phyloP scores from a whole-genome alignment of 139 green algal species.

The Microglena sp. region DNA sequence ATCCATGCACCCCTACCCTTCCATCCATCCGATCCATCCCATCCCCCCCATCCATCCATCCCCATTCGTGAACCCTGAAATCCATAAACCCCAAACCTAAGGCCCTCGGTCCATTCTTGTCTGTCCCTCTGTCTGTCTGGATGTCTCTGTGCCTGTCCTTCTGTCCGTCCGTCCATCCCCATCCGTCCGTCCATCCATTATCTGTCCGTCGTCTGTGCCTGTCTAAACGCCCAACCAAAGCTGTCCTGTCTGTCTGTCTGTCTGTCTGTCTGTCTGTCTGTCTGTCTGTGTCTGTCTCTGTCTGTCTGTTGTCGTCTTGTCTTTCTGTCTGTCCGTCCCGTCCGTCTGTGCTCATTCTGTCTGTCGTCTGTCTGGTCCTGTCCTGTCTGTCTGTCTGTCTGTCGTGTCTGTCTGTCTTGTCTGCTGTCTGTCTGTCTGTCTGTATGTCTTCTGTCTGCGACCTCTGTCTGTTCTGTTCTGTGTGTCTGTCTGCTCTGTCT shows the following conservation, averaged over 20 bases:
- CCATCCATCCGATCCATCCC: too few relatives aligned
- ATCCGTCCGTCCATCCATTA: slow-evolving; percentile 4
- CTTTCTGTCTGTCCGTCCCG: not conserved
- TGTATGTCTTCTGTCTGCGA: not conserved
- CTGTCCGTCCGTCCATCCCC: slow-evolving; percentile 16
- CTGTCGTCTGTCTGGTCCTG: not conserved
- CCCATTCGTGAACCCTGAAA: too few relatives aligned
- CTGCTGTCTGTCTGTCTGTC: not conserved
- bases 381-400: not conserved
- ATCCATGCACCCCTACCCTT: too few relatives aligned
- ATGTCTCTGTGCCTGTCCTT: not conserved
- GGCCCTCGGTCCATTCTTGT: not conserved
- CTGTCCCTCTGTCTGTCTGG: not conserved
- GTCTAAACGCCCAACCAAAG: not conserved
- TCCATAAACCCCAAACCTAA: not conserved
- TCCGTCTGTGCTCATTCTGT: not conserved
- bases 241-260: slow-evolving; percentile 5
- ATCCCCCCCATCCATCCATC: too few relatives aligned
- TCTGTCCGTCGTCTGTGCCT: not conserved
- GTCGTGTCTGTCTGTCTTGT: not conserved
- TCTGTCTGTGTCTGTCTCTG: slow-evolving; percentile 6
- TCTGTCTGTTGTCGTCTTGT: slow-evolving; percentile 6
- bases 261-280: slow-evolving; percentile 14
- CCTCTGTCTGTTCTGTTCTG: not conserved
- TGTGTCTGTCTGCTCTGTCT: not conserved